Base-by-base conservation (phyloP, 2,329 filamentous ascomycete genomes). In the Polytolypa hystricis region DNA sequence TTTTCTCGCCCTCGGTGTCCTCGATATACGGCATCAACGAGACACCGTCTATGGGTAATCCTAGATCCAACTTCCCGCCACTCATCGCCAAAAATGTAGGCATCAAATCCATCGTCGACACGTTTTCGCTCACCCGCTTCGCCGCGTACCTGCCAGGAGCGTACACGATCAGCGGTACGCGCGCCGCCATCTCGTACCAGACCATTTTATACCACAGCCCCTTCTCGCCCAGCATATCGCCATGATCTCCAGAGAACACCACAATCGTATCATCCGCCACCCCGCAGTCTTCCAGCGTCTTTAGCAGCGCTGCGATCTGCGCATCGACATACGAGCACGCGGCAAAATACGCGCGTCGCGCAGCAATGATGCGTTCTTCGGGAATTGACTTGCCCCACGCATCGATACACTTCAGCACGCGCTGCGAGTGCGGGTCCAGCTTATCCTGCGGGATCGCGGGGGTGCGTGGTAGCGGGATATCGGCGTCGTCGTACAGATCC, bases 121-220 rank as follows among this genome's bases (percentile, higher is more conserved):
- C 87, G 46, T 87, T 93, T 58, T 89, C 70, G 12, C 72, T 70
- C 18, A 95, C 81, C 21, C 77, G 80, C 64, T 78, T 84, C 20
- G 86, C 79, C 10, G 69, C 57, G 59, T 89, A 93, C 42, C 71
- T 72, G 50, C 77, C 70, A 17, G 87, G 87, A 51, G 87, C 77
- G 59, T 85, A 80, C 56, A 94, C 73, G 46, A 95, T 69, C 55
- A 95, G 78, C 1, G 87, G 87, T 15, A 95, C 87, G 18, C 87
- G 81, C 30, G 85, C 84, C 9, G 85, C 93, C 27, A 80, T 80
- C 70, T 95, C 87, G 52, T 86, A 94, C 73, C 91, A 95, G 54
- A 77, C 85, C 87, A 95, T 95, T 71, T 95, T 95, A 69, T 94
- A 75, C 87, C 87, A 95, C 31, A 95, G 67, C 4, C 83, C 82